A percentile compares a stretch with the other conserved stretches of the same genome.
These are phyloP conservation scores for Passalora sequoiae DNA, from an alignment of 2,329 filamentous ascomycete species.

Conservation along the genomic window DNA sequence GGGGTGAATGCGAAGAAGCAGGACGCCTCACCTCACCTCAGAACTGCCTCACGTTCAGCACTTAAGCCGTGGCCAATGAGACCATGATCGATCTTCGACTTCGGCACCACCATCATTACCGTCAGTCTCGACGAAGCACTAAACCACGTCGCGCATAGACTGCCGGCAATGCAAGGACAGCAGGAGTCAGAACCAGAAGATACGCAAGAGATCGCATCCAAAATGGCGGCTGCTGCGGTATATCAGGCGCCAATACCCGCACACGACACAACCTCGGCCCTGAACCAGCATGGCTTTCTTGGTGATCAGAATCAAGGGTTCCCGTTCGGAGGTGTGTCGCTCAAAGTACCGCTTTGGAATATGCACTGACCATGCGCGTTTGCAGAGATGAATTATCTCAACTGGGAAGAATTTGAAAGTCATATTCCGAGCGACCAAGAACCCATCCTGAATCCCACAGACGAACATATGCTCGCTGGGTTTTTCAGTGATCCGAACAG, in stretches of 20 bases:
- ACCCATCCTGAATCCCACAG: conserved; percentile 2
- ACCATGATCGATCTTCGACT: conserved; percentile 2
- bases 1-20: too few species aligned
- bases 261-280: neutral
- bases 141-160: neutral
- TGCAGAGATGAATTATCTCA: conserved; percentile 1
- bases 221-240: conserved; percentile 8
- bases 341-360: too few species aligned
- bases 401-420: conserved; percentile 1
- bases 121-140: neutral
- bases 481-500: conserved; percentile 7
- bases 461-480: neutral
- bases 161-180: conserved; percentile 5
- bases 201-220: neutral
- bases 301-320: conserved; percentile 3
- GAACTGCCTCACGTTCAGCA: neutral
- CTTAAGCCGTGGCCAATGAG: neutral
- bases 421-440: neutral
- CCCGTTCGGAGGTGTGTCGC: conserved; percentile 4
- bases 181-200: conserved; percentile 2
- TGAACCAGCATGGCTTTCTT: conserved; percentile 1
- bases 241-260: conserved; percentile 3
- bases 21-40: neutral
- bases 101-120: neutral
- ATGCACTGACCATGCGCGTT: too few species aligned